Percentiles rank a stretch among this genome's conserved stretches.
Evolutionary conservation across 345 rosid genomes (phyloP).

Genomic region (Pistacia atlantica): DNA sequence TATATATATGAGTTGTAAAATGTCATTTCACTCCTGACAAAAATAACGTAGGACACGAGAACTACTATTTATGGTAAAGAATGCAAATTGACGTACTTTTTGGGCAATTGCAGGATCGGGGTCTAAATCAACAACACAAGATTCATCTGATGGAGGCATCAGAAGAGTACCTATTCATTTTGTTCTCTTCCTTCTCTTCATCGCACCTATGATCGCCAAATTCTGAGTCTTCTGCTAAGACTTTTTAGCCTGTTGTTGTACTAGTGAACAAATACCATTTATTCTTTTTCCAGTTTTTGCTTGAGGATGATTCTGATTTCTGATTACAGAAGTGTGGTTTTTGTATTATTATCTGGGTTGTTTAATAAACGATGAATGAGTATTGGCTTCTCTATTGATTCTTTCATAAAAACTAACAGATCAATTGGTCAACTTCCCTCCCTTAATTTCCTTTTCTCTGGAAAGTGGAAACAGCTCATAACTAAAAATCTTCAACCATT

Average conservation of each 20-base stretch:
- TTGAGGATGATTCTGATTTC: slow-evolving; percentile 1
- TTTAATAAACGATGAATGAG: background rate
- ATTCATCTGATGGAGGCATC: slow-evolving; percentile 46
- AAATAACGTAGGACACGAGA: no score
- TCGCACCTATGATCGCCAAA: slow-evolving; percentile 23
- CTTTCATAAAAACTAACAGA: background rate
- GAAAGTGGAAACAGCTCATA: no score
- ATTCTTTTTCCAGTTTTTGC: background rate
- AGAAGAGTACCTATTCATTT: slow-evolving; percentile 29
- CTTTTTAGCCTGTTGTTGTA: background rate
- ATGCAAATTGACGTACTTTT: background rate
- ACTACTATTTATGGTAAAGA: background rate
- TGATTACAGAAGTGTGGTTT: background rate
- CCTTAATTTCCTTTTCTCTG: no score
- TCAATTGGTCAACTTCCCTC: no score
- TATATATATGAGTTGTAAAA: no score
- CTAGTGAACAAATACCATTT: slow-evolving; percentile 7
- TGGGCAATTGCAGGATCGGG: slow-evolving; percentile 31
- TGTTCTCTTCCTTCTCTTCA: slow-evolving; percentile 31
- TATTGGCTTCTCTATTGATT: background rate
- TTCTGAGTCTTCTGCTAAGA: slow-evolving; percentile 28
- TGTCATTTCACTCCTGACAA: no score
- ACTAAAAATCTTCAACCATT: background rate
- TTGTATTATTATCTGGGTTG: slow-evolving; percentile 18
- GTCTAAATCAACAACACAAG: slow-evolving; percentile 49